A percentile compares a stretch with the other conserved stretches of the same genome.
Evolutionary conservation across 2,329 filamentous ascomycete genomes (phyloP).

Genomic region (Ascomycota sp.): DNA sequence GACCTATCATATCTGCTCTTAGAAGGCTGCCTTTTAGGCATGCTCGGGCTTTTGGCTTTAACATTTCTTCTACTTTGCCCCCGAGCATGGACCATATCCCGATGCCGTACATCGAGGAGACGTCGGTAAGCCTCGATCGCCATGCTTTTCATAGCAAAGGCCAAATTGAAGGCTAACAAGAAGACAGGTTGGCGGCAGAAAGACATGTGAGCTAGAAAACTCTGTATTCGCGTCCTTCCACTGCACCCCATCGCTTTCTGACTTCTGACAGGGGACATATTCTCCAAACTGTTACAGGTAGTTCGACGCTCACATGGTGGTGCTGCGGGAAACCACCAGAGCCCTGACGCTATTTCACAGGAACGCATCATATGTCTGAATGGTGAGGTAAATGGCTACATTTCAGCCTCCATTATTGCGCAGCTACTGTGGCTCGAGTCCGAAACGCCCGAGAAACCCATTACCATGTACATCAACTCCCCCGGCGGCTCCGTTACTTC

Average conservation of each 20-base stretch:
- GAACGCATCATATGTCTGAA: slow-evolving; percentile 92
- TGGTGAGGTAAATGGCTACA: slow-evolving; percentile 71
- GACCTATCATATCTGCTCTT: slow-evolving; percentile 10
- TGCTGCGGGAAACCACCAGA: not conserved
- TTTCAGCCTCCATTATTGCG: slow-evolving; percentile 85
- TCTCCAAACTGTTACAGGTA: slow-evolving; percentile 60
- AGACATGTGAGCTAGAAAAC: slow-evolving; percentile 39
- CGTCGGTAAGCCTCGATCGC: slow-evolving; percentile 12
- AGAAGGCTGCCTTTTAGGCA: slow-evolving; percentile 13
- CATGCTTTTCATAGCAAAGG: too few species aligned
- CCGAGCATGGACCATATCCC: slow-evolving; percentile 24
- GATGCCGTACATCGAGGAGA: slow-evolving; percentile 35
- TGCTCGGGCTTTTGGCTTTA: slow-evolving; percentile 22
- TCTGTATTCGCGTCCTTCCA: not conserved
- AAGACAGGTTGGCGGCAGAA: slow-evolving; percentile 51
- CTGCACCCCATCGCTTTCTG: slow-evolving; percentile 4
- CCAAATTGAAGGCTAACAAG: slow-evolving; percentile 7
- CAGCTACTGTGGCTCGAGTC: slow-evolving; percentile 97
- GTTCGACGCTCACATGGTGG: slow-evolving; percentile 1
- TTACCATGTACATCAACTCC: slow-evolving; percentile 95
- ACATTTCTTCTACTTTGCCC: slow-evolving; percentile 9
- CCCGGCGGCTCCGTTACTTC: slow-evolving; percentile 78
- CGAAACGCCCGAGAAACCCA: slow-evolving; percentile 83
- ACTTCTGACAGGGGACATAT: slow-evolving; percentile 48
- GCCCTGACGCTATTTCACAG: slow-evolving; percentile 16